A percentile compares a stretch with the other conserved stretches of the same genome.
Conservation (phyloP, 352 stramenopile genomes). For the Phytopythium chamaehyphon region DNA sequence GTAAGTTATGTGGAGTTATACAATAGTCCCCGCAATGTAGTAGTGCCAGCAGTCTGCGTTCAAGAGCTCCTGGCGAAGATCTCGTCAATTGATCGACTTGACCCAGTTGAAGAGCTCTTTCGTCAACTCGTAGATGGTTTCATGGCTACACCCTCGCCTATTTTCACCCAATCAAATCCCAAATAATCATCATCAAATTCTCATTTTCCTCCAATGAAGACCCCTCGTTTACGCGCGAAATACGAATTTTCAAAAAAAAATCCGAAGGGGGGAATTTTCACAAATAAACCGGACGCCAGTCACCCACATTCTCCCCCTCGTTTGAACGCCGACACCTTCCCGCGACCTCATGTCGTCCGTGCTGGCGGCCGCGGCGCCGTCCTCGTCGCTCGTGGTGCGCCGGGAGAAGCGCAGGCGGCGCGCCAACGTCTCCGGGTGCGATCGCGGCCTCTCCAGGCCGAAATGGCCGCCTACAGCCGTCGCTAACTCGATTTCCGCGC, state of each 20-base stretch:
- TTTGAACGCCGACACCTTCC: background rate
- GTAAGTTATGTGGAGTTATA: too few relatives aligned
- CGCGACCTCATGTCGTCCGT: constrained; percentile 3
- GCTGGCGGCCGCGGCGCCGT: constrained; percentile 14
- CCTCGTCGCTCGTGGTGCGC: constrained; percentile 52
- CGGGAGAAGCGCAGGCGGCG: constrained; percentile 52
- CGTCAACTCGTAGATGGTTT: too few relatives aligned
- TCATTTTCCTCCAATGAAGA: background rate
- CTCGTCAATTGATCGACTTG: too few relatives aligned
- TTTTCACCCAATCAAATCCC: background rate
- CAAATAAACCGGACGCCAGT: constrained; percentile 3
- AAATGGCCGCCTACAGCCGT: background rate
- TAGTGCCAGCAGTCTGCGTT: too few relatives aligned
- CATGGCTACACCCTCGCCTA: too few relatives aligned
- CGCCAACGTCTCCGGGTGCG: constrained; percentile 29
- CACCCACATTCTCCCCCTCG: background rate
- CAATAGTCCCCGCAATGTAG: too few relatives aligned
- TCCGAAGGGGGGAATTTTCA: background rate
- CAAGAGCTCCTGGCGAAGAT: too few relatives aligned
- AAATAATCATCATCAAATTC: background rate
- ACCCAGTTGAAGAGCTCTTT: too few relatives aligned
- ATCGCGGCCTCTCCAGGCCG: background rate
- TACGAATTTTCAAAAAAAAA: constrained; percentile 5
- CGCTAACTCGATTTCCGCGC: background rate
- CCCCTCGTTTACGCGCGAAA: background rate